These are phyloP conservation scores for Leccinum pachyderme DNA, from an alignment of 1,284 basidiomycete genomes.

Conservation along the genomic window DNA sequence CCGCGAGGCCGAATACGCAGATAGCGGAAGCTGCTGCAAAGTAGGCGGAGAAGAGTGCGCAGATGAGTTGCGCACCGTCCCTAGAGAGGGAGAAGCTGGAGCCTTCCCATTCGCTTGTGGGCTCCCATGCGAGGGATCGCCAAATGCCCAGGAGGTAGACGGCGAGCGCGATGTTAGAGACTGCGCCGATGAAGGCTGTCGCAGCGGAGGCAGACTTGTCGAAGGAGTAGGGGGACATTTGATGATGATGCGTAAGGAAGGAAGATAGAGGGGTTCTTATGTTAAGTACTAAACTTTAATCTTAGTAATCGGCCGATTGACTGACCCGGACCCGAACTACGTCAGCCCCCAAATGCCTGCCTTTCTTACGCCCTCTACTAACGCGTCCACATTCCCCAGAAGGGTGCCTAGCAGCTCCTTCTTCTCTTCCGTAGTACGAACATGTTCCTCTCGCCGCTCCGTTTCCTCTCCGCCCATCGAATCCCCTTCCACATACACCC, in stretches of 20 bases:
- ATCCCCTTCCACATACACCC: conserved; percentile 32
- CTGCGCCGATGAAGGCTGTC: conserved; percentile 54
- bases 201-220: conserved; percentile 54
- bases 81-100: conserved; percentile 55
- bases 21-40: conserved; percentile 62
- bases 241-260: conserved; percentile 1
- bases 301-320: conserved; percentile 3
- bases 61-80: conserved; percentile 62
- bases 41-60: conserved; percentile 63
- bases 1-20: conserved; percentile 60
- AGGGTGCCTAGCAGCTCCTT: conserved; percentile 76
- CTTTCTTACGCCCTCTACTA: conserved; percentile 81
- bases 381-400: conserved; percentile 84
- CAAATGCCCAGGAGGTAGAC: conserved; percentile 55
- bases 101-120: conserved; percentile 71
- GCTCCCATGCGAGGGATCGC: conserved; percentile 64
- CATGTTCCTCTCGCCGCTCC: conserved; percentile 5
- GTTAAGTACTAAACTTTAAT: neutral
- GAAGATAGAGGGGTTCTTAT: conserved; percentile 5
- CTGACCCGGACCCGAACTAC: neutral
- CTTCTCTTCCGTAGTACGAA: conserved; percentile 78
- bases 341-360: conserved; percentile 78
- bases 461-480: conserved; percentile 2
- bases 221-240: conserved; percentile 9
- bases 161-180: conserved; percentile 55